Percentiles rank a stretch among this genome's conserved stretches.
These are phyloP conservation scores for Wallacemonas rigidus DNA, from an alignment of 208 protist genomes.

Conservation along the genomic window DNA sequence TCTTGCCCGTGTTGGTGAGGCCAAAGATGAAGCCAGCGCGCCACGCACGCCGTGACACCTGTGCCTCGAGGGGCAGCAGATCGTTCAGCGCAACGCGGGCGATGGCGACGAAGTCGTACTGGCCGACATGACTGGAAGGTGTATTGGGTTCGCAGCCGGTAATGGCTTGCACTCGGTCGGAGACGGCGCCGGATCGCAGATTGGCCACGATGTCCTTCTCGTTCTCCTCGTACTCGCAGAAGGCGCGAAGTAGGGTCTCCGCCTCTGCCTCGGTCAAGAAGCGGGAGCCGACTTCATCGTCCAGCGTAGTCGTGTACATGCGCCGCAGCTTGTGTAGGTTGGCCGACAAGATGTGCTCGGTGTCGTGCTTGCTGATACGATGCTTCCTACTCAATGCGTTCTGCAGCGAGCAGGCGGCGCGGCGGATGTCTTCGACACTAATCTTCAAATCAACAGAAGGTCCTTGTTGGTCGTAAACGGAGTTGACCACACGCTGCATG, in stretches of 20 bases:
- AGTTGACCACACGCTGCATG: constrained; percentile 77
- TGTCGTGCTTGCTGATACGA: constrained; percentile 69
- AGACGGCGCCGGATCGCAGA: constrained; percentile 18
- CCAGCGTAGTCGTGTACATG: constrained; percentile 59
- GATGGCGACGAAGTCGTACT: constrained; percentile 65
- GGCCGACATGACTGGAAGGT: not conserved
- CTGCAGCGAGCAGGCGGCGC: constrained; percentile 59
- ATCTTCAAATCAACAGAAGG: constrained; percentile 72
- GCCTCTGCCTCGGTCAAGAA: constrained; percentile 45
- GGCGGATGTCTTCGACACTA: constrained; percentile 58
- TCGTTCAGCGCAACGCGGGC: constrained; percentile 62
- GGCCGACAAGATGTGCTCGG: constrained; percentile 61
- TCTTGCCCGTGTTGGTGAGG: constrained; percentile 84
- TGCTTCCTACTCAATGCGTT: constrained; percentile 45
- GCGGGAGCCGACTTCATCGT: constrained; percentile 38
- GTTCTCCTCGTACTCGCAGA: constrained; percentile 81
- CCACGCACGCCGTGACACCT: constrained; percentile 52
- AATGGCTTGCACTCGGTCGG: constrained; percentile 5
- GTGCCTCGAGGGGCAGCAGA: constrained; percentile 74
- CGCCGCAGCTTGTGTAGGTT: constrained; percentile 77
- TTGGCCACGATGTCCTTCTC: constrained; percentile 46
- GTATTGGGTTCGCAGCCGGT: not conserved
- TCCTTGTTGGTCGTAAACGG: constrained; percentile 85
- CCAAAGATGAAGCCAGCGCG: constrained; percentile 72
- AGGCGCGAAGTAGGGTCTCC: constrained; percentile 58